Percentiles rank a stretch among this genome's conserved stretches.
These are phyloP conservation scores for Paramecium bursaria DNA, from an alignment of 73 alveolate species.

Conservation along the genomic window DNA sequence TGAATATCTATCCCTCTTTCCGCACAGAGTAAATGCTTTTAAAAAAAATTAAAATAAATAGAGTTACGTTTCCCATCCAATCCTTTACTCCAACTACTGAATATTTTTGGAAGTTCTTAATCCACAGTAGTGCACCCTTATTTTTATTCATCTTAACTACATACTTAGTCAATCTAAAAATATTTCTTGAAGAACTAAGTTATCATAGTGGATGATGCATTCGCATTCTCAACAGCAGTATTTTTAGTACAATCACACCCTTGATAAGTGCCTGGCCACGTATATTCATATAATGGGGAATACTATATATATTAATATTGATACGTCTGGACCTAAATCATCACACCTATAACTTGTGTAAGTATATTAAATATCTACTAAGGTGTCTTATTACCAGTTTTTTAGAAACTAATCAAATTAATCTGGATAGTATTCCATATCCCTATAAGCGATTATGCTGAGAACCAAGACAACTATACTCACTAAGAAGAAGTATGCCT, in stretches of 20 bases:
- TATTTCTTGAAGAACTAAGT: not conserved
- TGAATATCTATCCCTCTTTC: not conserved
- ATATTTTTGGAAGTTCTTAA: not conserved
- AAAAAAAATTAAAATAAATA: not conserved
- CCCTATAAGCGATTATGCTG: conserved; percentile 23
- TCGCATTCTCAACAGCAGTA: not conserved
- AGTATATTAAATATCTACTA: conserved; percentile 47
- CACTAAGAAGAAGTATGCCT: conserved; percentile 17
- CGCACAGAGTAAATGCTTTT: conserved; percentile 40
- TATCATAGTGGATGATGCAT: not conserved
- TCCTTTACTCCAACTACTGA: conserved; percentile 35
- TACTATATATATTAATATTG: not conserved
- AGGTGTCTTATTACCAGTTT: not conserved
- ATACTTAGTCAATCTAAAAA: conserved; percentile 3
- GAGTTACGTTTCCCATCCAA: conserved; percentile 37
- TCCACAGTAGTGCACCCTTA: conserved; percentile 9
- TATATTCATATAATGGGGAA: conserved; percentile 12
- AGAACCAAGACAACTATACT: conserved; percentile 17
- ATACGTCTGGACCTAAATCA: conserved; percentile 28
- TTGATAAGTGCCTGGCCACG: conserved; percentile 40
- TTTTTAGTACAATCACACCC: conserved; percentile 51
- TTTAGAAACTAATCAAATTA: not conserved
- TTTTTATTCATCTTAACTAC: conserved; percentile 2
- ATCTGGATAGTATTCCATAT: not conserved
- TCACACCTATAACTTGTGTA: conserved; percentile 18